Evolutionary conservation across 345 rosid genomes (phyloP).

Genomic region (Mercurialis annua): DNA sequence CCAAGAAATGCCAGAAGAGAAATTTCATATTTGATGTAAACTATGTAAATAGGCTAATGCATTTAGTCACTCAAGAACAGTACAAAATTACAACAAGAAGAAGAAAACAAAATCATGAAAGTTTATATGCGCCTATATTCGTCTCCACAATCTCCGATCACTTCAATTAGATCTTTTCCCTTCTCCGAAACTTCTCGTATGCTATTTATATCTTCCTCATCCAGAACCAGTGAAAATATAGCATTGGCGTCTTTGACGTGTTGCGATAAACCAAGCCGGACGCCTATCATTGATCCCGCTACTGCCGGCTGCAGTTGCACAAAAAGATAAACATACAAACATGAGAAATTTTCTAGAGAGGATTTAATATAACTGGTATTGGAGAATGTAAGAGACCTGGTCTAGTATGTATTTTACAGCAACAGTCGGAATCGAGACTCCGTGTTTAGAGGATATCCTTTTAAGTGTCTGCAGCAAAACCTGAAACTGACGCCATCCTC

Average conservation of each 20-base stretch:
- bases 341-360: not conserved
- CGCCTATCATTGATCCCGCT: slow-evolving; percentile 95
- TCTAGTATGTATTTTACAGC: slow-evolving; percentile 83
- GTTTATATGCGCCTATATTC: slow-evolving; percentile 64
- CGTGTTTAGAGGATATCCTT: slow-evolving; percentile 65
- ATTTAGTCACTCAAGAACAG: no score
- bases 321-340: slow-evolving; percentile 1
- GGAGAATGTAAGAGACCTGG: slow-evolving; percentile 42
- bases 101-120: not conserved
- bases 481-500: slow-evolving; percentile 94
- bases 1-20: no score
- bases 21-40: no score
- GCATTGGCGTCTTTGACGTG: slow-evolving; percentile 69
- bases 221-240: slow-evolving; percentile 67
- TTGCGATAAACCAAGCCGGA: slow-evolving; percentile 76
- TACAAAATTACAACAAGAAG: no score
- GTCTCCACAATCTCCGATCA: slow-evolving; percentile 95
- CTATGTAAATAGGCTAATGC: no score
- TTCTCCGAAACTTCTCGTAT: slow-evolving; percentile 51
- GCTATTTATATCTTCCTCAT: slow-evolving; percentile 71
- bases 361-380: not conserved
- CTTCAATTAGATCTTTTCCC: slow-evolving; percentile 72
- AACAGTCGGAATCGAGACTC: slow-evolving; percentile 79
- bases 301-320: slow-evolving; percentile 59
- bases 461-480: slow-evolving; percentile 65